Conservation (phyloP, 306 rosid genomes). For the Myrica gale region DNA sequence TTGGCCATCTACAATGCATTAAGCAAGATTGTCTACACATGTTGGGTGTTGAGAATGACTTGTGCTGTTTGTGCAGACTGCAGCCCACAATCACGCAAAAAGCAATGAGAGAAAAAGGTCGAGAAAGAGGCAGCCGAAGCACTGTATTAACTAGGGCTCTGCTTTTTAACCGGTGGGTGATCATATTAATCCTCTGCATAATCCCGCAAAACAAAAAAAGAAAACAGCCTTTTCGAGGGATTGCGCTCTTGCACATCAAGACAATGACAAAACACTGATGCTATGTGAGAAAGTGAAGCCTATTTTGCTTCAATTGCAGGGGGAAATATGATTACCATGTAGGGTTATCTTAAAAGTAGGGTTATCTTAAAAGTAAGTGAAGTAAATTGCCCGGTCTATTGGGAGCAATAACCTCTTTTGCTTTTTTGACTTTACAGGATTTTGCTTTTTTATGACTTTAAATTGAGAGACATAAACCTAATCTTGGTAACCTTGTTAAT, state of each 20-base stretch:
- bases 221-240: background rate
- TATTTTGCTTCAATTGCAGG: constrained; percentile 3
- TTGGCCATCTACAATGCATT: constrained; percentile 1
- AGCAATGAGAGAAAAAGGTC: background rate
- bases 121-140: background rate
- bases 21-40: background rate
- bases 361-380: too few relatives aligned
- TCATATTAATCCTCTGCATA: background rate
- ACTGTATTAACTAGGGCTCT: background rate
- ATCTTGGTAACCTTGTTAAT: constrained; percentile 24
- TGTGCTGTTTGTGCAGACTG: background rate
- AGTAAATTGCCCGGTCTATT: constrained; percentile 53
- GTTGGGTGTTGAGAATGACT: constrained; percentile 17
- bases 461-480: constrained; percentile 37
- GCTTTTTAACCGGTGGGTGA: background rate
- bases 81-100: constrained; percentile 32
- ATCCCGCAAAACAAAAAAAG: background rate
- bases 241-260: background rate
- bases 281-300: background rate
- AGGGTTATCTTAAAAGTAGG: constrained; percentile 26
- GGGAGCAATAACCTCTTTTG: constrained; percentile 49
- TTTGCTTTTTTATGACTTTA: constrained; percentile 26
- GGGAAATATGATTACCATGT: constrained; percentile 9
- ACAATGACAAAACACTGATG: constrained; percentile 1
- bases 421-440: constrained; percentile 55